Evolutionary conservation across 495 filamentous ascomycete species (phyloP).

Genomic region (Extremus antarcticus): DNA sequence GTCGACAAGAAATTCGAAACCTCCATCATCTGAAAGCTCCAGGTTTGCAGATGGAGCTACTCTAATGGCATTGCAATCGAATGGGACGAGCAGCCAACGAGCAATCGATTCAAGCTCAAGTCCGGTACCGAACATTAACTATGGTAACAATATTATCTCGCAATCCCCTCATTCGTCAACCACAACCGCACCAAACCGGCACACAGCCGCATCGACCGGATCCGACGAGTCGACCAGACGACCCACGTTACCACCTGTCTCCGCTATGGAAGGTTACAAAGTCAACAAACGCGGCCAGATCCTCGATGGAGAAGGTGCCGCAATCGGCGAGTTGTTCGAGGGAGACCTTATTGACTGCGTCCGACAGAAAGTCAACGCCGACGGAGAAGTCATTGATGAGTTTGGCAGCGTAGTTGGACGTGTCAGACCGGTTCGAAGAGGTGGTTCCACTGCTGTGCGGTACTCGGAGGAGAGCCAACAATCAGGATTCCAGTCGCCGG

Average conservation of each 20-base stretch:
- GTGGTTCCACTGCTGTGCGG: background rate
- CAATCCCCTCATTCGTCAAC: background rate
- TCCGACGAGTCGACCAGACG: background rate
- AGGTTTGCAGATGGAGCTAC: background rate
- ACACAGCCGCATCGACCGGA: background rate
- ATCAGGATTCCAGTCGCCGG: background rate
- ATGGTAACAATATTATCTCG: background rate
- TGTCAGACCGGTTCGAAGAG: background rate
- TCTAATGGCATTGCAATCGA: background rate
- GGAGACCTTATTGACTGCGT: slow-evolving; percentile 37
- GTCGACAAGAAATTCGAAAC: background rate
- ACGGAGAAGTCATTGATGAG: slow-evolving; percentile 41
- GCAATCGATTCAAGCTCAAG: background rate
- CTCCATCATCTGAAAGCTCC: background rate
- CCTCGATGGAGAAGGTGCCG: slow-evolving; percentile 42
- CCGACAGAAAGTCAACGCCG: slow-evolving; percentile 39
- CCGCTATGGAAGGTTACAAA: slow-evolving; percentile 39
- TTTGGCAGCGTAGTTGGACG: slow-evolving; percentile 37
- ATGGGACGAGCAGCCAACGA: background rate
- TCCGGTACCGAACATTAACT: background rate
- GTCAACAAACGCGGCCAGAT: slow-evolving; percentile 45
- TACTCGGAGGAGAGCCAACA: background rate
- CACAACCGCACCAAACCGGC: background rate
- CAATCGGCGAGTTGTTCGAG: slow-evolving; percentile 40
- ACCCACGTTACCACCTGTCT: slow-evolving; percentile 34